phyloP scores from a whole-genome alignment of 2,329 filamentous ascomycete genomes.

The Sporothrix brunneoviolacea region DNA sequence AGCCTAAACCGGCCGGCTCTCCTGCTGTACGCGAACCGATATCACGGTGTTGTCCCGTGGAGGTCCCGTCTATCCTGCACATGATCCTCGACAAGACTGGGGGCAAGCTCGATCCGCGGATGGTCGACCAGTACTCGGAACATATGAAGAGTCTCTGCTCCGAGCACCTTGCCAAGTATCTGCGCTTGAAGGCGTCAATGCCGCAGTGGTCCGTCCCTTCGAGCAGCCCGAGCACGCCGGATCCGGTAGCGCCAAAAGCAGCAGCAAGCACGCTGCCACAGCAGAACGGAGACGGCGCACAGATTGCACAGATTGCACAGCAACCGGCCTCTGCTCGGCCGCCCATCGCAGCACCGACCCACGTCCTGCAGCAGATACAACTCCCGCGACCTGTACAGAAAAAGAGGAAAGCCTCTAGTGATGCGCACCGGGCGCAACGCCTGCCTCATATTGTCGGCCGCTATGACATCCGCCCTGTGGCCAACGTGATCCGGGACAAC shows the following conservation, averaged over 20 bases:
- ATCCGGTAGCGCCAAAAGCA: background rate
- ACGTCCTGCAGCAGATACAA: too few relatives aligned
- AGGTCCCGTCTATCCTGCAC: slow-evolving; percentile 16
- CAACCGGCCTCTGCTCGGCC: too few relatives aligned
- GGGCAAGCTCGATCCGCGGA: slow-evolving; percentile 12
- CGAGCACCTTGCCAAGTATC: slow-evolving; percentile 9
- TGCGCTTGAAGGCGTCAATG: slow-evolving; percentile 1
- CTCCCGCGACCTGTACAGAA: too few relatives aligned
- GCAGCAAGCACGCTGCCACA: too few relatives aligned
- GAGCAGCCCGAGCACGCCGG: too few relatives aligned
- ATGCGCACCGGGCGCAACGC: too few relatives aligned
- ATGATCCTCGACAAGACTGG: slow-evolving; percentile 14
- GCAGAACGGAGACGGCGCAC: too few relatives aligned
- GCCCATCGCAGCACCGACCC: too few relatives aligned
- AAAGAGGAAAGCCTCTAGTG: too few relatives aligned
- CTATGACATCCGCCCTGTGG: slow-evolving; percentile 5
- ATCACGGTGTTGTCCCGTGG: slow-evolving; percentile 14
- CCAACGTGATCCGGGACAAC: slow-evolving; percentile 12
- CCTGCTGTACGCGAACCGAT: background rate
- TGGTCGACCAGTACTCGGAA: slow-evolving; percentile 13
- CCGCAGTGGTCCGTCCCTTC: background rate
- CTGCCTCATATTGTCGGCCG: background rate
- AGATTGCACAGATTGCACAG: too few relatives aligned
- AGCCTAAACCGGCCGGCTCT: too few relatives aligned
- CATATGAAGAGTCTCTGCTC: slow-evolving; percentile 8